These are phyloP conservation scores for Schizosaccharomyces octosporus DNA, from an alignment of 805 yeast genomes.

Conservation along the genomic window DNA sequence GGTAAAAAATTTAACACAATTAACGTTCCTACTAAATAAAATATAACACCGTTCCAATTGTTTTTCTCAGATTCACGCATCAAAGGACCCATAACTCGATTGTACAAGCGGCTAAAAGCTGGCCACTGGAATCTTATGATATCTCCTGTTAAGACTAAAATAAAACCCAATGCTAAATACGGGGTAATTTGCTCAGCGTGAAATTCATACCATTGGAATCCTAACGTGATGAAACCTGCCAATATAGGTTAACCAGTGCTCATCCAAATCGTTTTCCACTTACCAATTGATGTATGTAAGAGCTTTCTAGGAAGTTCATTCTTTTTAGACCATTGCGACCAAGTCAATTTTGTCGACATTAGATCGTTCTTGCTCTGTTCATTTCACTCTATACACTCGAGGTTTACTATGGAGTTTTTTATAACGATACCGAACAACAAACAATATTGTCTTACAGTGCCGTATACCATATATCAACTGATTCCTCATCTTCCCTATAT, in stretches of 20 bases:
- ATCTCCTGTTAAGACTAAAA: conserved; percentile 37
- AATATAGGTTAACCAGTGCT: neutral
- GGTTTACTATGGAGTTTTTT: neutral
- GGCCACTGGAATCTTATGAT: conserved; percentile 36
- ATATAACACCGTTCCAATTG: conserved; percentile 58
- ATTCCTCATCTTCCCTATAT: no score
- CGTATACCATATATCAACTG: no score
- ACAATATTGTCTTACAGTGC: neutral
- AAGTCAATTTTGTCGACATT: neutral
- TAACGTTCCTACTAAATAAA: conserved; percentile 60
- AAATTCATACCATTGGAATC: conserved; percentile 39
- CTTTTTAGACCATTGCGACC: conserved; percentile 17
- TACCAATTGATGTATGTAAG: conserved; percentile 53
- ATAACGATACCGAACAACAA: neutral
- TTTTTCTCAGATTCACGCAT: conserved; percentile 67
- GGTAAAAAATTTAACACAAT: conserved; percentile 46
- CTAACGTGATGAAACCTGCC: conserved; percentile 49
- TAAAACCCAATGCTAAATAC: conserved; percentile 33
- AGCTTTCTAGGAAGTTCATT: conserved; percentile 77
- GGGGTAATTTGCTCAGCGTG: conserved; percentile 31
- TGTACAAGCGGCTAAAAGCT: conserved; percentile 40
- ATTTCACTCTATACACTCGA: no score
- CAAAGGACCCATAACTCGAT: conserved; percentile 45
- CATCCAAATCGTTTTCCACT: neutral
- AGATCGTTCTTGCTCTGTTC: neutral